Evolutionary conservation across 306 rosid species (phyloP), one percentile per base, ranked within the genome.

Genomic region (Quercus parvula): DNA sequence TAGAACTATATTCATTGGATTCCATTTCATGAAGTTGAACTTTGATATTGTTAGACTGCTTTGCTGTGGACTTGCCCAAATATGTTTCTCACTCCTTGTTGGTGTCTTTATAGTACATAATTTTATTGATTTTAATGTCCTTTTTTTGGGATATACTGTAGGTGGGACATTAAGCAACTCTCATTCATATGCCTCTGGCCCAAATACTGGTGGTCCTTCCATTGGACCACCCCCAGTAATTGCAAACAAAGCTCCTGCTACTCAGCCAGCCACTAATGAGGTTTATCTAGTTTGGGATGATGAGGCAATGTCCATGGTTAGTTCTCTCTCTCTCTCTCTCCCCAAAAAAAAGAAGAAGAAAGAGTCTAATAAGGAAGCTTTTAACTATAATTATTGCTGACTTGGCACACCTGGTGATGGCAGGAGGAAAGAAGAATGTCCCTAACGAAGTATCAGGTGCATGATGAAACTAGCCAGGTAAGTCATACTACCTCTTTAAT

Each of bases 401-500:
- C 69, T 71, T 75, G 22, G 78, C 82, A 75, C 52, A 67, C 59
- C 62, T 75, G 80, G 76, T 61, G 70, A 73, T 73, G 90, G 86
- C 91, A 96, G 99, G 99, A 96, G 91, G 99, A 96, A 87, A 90
- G 99, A 90, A 91, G 99, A 90, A 89, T 91, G 96, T 91, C 97
- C 67, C 78, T 93, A 75, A 81, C 81, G 28, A 91, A 90, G 90
- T 96, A 91, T 92, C 99, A 96, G 99, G 98, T 96, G 89, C 99
- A 96, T 91, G 99, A 96, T 90, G 99, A 96, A 93, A 91, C 87
- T 93, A 96, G 97, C 99, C 99, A 96, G 99, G 99, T 96, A 96
- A 96, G 99, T 96, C 85, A 81, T 90, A 91, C 97, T 93, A 87
- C 96, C 95, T 83, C 86, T 88, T 77, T 77, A 73, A 76, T 85